Evolutionary conservation across 2,329 filamentous ascomycete genomes (phyloP).

Genomic region (Dothideomycetes sp.): DNA sequence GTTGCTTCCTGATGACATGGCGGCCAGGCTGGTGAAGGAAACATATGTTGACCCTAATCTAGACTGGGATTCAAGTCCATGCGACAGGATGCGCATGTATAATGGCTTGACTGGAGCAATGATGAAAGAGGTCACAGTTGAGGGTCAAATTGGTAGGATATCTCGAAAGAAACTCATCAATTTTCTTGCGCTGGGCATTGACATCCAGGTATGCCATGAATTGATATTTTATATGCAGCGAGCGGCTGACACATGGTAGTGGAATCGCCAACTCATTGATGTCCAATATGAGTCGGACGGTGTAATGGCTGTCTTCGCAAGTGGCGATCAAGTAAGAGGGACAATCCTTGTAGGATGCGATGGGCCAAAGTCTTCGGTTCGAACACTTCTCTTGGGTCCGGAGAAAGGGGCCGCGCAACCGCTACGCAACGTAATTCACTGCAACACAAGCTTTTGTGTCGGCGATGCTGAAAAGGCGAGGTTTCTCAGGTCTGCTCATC

Average conservation of each 20-base stretch:
- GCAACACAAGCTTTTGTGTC: constrained; percentile 12
- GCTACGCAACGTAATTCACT: constrained; percentile 7
- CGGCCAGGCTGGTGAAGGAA: constrained; percentile 9
- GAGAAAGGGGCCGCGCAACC: neutral
- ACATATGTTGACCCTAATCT: constrained; percentile 12
- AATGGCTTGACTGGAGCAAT: constrained; percentile 9
- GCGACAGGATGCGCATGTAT: constrained; percentile 11
- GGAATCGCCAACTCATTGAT: constrained; percentile 1
- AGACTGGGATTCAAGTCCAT: constrained; percentile 9
- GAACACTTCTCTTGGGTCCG: constrained; percentile 10
- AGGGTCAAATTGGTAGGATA: constrained; percentile 9
- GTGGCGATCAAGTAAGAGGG: constrained; percentile 11
- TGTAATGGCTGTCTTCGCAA: constrained; percentile 12
- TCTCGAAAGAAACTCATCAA: constrained; percentile 9
- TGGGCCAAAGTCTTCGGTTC: constrained; percentile 14
- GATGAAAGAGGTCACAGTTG: constrained; percentile 10
- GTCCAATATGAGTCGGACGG: constrained; percentile 4
- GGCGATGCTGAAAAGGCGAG: constrained; percentile 10
- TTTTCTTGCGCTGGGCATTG: constrained; percentile 5
- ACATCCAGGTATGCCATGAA: constrained; percentile 8
- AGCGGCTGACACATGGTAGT: neutral
- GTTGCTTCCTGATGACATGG: constrained; percentile 11
- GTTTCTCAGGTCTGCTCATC: constrained; percentile 11
- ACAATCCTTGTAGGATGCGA: constrained; percentile 15
- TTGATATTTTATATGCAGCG: neutral